Evolutionary conservation across 2,329 filamentous ascomycete genomes (phyloP).

Genomic region (Fusarium sacchari): DNA sequence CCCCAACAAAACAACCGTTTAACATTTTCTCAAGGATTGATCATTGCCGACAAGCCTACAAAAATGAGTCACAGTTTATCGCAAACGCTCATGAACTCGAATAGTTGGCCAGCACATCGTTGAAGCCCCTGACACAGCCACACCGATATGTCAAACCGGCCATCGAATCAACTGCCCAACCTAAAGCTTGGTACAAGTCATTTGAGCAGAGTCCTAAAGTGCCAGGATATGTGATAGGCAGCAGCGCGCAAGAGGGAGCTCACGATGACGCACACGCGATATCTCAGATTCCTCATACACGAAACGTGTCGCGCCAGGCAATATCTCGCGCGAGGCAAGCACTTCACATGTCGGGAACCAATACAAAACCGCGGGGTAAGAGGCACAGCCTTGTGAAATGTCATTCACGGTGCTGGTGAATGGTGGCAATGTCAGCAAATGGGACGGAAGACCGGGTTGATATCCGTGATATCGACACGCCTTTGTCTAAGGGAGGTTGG

Average conservation of each 20-base stretch:
- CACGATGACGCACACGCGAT: constrained; percentile 6
- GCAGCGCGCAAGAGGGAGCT: constrained; percentile 20
- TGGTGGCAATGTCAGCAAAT: constrained; percentile 10
- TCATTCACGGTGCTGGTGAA: constrained; percentile 24
- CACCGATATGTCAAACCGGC: constrained; percentile 24
- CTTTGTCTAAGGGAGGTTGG: background rate
- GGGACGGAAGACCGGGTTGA: constrained; percentile 6
- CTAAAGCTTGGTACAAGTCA: background rate
- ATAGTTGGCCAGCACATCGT: constrained; percentile 1
- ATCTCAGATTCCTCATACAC: background rate
- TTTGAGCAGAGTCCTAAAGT: background rate
- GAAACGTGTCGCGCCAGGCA: constrained; percentile 9
- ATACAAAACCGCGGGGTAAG: constrained; percentile 6
- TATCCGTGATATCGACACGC: constrained; percentile 33
- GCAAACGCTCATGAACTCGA: background rate
- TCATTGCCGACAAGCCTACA: background rate
- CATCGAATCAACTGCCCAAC: constrained; percentile 9
- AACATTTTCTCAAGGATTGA: background rate
- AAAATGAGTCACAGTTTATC: constrained; percentile 24
- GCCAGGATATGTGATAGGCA: constrained; percentile 32
- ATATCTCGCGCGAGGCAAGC: constrained; percentile 1
- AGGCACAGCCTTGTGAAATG: constrained; percentile 16
- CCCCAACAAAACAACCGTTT: background rate
- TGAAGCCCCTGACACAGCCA: constrained; percentile 22
- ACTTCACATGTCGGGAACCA: constrained; percentile 15